These are phyloP conservation scores for Diaporthe amygdali DNA, from an alignment of 2,329 filamentous ascomycete species.

Conservation along the genomic window DNA sequence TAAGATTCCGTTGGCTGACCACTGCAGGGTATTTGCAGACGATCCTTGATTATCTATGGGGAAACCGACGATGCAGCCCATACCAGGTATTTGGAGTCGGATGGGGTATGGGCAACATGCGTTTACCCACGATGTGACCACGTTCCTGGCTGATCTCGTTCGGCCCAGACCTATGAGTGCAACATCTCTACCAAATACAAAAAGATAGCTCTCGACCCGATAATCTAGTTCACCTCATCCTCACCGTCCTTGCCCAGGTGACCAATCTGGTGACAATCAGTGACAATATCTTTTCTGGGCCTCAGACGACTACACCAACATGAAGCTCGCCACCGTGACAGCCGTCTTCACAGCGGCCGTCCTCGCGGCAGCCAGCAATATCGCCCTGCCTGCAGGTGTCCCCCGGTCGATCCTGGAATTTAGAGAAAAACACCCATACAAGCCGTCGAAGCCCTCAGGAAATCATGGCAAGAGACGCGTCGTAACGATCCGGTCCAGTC, in stretches of 20 bases:
- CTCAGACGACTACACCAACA: conserved; percentile 12
- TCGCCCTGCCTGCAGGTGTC: conserved; percentile 37
- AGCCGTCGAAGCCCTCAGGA: conserved; percentile 26
- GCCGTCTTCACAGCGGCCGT: conserved; percentile 31
- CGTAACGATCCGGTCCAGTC: conserved; percentile 57
- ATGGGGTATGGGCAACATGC: neutral
- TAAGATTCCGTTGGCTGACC: neutral
- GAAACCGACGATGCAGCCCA: neutral
- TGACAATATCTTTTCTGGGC: neutral
- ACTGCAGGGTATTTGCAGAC: neutral
- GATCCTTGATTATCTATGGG: neutral
- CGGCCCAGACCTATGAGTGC: neutral
- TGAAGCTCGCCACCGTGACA: conserved; percentile 28
- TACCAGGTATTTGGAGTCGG: neutral
- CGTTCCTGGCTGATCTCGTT: neutral
- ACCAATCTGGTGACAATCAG: neutral
- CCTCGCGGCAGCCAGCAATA: conserved; percentile 29
- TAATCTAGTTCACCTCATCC: neutral
- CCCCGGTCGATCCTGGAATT: conserved; percentile 44
- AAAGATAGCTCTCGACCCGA: neutral
- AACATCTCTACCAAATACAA: neutral
- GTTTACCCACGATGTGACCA: neutral
- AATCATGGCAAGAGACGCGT: conserved; percentile 30
- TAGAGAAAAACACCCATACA: conserved; percentile 43
- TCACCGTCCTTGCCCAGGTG: neutral